Conservation (phyloP, 768 basidiomycete species). For the Tulasnella sp. region DNA sequence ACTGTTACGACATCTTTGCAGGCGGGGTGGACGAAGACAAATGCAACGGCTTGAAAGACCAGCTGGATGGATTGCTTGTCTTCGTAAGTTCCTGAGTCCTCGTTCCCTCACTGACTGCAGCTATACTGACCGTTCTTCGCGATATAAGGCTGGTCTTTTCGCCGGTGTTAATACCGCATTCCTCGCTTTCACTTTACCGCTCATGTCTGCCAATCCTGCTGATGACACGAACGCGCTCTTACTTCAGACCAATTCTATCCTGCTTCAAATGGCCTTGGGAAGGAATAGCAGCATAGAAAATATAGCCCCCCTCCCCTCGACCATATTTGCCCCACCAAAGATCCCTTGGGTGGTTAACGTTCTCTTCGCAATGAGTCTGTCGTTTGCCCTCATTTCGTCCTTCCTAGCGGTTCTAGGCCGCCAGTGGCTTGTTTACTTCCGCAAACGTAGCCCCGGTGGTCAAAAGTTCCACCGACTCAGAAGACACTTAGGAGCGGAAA, state of each 20-base stretch:
- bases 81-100: not conserved
- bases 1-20: not conserved
- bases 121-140: too few species aligned
- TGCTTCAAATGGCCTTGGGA: not conserved
- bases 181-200: not conserved
- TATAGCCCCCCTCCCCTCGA: not conserved
- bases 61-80: not conserved
- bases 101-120: too few species aligned
- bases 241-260: not conserved
- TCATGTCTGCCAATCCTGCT: not conserved
- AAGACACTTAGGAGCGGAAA: not conserved
- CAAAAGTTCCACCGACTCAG: not conserved
- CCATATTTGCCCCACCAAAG: not conserved
- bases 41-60: not conserved
- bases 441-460: not conserved
- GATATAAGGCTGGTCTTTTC: not conserved
- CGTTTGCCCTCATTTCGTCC: not conserved
- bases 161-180: conserved; percentile 1
- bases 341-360: not conserved
- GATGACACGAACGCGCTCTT: conserved; percentile 12
- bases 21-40: not conserved
- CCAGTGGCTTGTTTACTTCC: not conserved
- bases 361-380: not conserved
- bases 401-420: not conserved
- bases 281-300: not conserved